Evolutionary conservation across 495 filamentous ascomycete genomes (phyloP).

Genomic region (Penicillium lagena): DNA sequence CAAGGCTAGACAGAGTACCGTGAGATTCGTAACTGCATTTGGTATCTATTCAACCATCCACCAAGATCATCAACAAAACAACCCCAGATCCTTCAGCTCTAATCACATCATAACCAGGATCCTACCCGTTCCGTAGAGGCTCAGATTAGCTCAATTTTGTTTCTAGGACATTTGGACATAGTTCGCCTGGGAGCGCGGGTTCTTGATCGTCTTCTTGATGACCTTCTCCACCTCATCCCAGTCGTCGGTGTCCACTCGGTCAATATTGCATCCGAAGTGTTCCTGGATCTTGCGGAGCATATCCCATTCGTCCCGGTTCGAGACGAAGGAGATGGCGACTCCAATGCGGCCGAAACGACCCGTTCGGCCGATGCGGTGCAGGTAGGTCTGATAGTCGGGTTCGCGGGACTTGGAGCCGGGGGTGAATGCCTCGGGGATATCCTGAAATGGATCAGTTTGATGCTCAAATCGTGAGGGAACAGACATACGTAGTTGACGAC

Average conservation of each 20-base stretch:
- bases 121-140: too few relatives aligned
- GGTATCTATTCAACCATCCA: conserved; percentile 23
- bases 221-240: conserved; percentile 82
- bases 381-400: conserved; percentile 87
- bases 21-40: conserved; percentile 7
- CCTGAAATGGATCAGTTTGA: conserved; percentile 23
- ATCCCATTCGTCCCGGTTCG: conserved; percentile 66
- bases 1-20: too few relatives aligned
- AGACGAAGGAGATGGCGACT: conserved; percentile 87
- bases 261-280: conserved; percentile 58
- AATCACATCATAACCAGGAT: too few relatives aligned
- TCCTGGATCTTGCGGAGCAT: conserved; percentile 70
- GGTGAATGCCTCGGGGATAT: conserved; percentile 45
- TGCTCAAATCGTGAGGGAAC: background rate
- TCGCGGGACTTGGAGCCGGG: conserved; percentile 20
- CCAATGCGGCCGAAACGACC: conserved; percentile 97
- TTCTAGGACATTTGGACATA: conserved; percentile 18
- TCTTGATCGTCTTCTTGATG: conserved; percentile 80
- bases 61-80: conserved; percentile 11
- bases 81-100: too few relatives aligned
- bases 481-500: conserved; percentile 82
- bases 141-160: too few relatives aligned
- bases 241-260: conserved; percentile 57
- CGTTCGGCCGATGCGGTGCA: conserved; percentile 96
- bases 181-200: conserved; percentile 58